These are phyloP conservation scores for Coprinellus micaceus DNA, from an alignment of 768 basidiomycete genomes.

Conservation along the genomic window DNA sequence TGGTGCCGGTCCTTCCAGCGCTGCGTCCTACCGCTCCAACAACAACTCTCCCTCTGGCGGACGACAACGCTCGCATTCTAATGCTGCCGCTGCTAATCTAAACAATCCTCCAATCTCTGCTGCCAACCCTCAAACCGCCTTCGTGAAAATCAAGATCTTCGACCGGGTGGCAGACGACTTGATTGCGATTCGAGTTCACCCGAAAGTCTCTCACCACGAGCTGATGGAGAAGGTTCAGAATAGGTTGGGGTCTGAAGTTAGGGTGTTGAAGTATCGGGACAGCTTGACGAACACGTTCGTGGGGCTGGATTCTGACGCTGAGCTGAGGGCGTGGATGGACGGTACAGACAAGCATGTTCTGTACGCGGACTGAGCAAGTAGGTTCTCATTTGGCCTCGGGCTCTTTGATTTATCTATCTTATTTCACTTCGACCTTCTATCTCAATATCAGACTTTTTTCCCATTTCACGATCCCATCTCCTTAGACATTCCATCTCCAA, in stretches of 20 bases:
- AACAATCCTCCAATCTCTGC: slow-evolving; percentile 75
- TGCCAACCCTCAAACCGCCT: slow-evolving; percentile 77
- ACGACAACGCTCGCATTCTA: slow-evolving; percentile 59
- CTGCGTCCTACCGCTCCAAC: slow-evolving; percentile 32
- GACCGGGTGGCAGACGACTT: slow-evolving; percentile 90
- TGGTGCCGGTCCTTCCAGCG: slow-evolving; percentile 40
- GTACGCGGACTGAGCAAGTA: slow-evolving; percentile 58
- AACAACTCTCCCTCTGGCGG: slow-evolving; percentile 48
- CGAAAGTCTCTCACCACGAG: slow-evolving; percentile 79
- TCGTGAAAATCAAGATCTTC: slow-evolving; percentile 98
- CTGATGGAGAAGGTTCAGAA: slow-evolving; percentile 90
- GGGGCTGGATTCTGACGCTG: slow-evolving; percentile 58
- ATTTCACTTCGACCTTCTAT: slow-evolving; percentile 1
- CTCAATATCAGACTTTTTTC: not conserved
- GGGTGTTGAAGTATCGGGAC: slow-evolving; percentile 69
- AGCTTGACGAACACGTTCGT: slow-evolving; percentile 63
- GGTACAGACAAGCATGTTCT: slow-evolving; percentile 79
- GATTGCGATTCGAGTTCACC: slow-evolving; percentile 95
- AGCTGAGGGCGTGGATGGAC: slow-evolving; percentile 71
- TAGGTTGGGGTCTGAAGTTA: slow-evolving; percentile 73
- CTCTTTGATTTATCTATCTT: slow-evolving; percentile 1
- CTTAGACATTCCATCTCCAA: slow-evolving; percentile 2
- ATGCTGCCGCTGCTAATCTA: slow-evolving; percentile 43
- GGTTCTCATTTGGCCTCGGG: not conserved
- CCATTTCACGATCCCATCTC: not conserved